Conservation (phyloP, 2,329 filamentous ascomycete species). For the Neocatenulostroma microsporum region DNA sequence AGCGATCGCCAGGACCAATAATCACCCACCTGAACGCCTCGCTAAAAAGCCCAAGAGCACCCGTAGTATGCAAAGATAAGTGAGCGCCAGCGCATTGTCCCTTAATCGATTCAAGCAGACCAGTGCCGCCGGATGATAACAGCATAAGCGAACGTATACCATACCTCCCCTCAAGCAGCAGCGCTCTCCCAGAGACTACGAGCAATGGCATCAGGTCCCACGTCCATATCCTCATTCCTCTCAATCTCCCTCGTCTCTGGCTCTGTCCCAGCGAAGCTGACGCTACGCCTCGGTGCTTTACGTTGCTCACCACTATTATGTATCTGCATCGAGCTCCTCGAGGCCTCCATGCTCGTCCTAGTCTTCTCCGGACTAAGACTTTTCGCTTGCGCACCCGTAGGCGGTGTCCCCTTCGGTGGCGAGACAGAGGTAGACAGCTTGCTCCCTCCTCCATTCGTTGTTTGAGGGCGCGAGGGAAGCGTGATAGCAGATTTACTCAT, state of each 20-base stretch:
- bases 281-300: conserved; percentile 12
- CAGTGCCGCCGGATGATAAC: no score
- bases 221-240: conserved; percentile 8
- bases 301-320: not conserved
- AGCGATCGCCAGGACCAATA: no score
- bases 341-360: conserved; percentile 1
- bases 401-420: conserved; percentile 4
- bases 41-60: no score
- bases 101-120: no score
- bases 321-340: conserved; percentile 8
- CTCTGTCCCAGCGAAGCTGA: conserved; percentile 20
- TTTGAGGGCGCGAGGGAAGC: conserved; percentile 7
- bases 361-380: conserved; percentile 10
- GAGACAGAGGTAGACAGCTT: conserved; percentile 8
- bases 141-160: no score
- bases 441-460: conserved; percentile 6
- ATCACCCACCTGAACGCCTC: no score
- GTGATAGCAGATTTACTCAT: conserved; percentile 15
- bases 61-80: no score
- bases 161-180: not conserved
- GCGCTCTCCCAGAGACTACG: conserved; percentile 20
- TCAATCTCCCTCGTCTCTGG: conserved; percentile 16
- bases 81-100: no score
- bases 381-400: conserved; percentile 2
- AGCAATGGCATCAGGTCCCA: conserved; percentile 17